Conservation (phyloP, 1,284 basidiomycete genomes). For the Vanrija pseudolonga region DNA sequence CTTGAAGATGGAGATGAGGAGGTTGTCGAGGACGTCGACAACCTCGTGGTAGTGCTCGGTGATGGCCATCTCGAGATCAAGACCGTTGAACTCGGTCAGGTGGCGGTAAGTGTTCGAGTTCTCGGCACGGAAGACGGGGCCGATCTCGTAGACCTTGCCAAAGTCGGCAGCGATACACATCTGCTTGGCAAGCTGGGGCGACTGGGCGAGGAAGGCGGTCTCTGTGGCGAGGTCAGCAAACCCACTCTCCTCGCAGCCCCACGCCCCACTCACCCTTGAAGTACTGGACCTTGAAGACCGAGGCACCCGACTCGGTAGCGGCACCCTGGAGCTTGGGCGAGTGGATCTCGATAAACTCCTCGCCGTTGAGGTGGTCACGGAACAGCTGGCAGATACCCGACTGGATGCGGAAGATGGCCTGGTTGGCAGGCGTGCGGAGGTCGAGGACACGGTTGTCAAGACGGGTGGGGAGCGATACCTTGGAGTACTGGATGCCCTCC, state of each 20-base stretch:
- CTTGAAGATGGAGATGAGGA: conserved; percentile 79
- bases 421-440: conserved; percentile 92
- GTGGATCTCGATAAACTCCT: conserved; percentile 83
- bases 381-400: conserved; percentile 84
- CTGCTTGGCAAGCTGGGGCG: conserved; percentile 95
- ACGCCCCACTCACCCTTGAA: conserved; percentile 70
- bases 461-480: conserved; percentile 83
- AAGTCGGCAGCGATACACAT: conserved; percentile 99
- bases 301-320: conserved; percentile 93
- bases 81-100: conserved; percentile 96
- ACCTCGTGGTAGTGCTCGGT: conserved; percentile 98
- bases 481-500: conserved; percentile 55
- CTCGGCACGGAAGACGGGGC: conserved; percentile 91
- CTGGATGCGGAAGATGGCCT: conserved; percentile 92
- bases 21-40: conserved; percentile 76
- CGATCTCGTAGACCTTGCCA: conserved; percentile 96
- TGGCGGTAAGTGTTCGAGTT: conserved; percentile 96
- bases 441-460: conserved; percentile 95
- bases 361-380: conserved; percentile 72
- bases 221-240: conserved; percentile 12
- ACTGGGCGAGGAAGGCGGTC: conserved; percentile 89
- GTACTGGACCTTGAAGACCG: conserved; percentile 96
- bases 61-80: conserved; percentile 98
- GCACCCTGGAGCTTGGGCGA: conserved; percentile 96
- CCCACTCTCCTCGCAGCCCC: neutral